Evolutionary conservation across 495 filamentous ascomycete genomes (phyloP).

Genomic region (Poronia punctata): DNA sequence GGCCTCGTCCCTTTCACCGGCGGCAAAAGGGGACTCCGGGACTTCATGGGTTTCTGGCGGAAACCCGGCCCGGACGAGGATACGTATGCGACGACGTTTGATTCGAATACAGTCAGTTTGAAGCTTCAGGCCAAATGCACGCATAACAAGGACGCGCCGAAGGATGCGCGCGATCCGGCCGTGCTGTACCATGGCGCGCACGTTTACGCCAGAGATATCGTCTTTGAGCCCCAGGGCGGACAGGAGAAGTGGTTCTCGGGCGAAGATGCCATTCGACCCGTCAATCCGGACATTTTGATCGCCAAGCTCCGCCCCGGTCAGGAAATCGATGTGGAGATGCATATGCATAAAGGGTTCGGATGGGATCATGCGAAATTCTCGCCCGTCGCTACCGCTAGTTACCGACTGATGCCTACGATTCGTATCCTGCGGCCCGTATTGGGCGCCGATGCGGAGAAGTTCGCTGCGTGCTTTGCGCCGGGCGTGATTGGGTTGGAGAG

Average conservation of each 20-base stretch:
- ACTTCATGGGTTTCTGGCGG: conserved; percentile 67
- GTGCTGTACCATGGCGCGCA: conserved; percentile 78
- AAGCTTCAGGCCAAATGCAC: conserved; percentile 68
- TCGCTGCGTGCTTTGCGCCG: conserved; percentile 78
- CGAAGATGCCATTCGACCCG: conserved; percentile 58
- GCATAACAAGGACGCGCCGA: conserved; percentile 60
- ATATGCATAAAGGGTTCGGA: conserved; percentile 89
- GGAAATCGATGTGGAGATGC: conserved; percentile 71
- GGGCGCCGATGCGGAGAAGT: conserved; percentile 80
- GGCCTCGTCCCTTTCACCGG: conserved; percentile 87
- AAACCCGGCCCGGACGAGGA: conserved; percentile 35
- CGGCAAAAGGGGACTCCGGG: conserved; percentile 62
- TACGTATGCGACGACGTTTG: conserved; percentile 42
- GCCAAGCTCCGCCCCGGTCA: conserved; percentile 93
- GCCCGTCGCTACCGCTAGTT: conserved; percentile 88
- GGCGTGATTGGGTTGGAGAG: conserved; percentile 79
- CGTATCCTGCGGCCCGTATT: conserved; percentile 73
- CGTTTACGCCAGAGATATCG: conserved; percentile 79
- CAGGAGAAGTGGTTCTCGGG: conserved; percentile 63
- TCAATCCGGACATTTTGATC: conserved; percentile 88
- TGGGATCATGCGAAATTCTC: conserved; percentile 97
- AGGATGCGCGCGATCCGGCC: conserved; percentile 67
- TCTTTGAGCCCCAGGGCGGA: conserved; percentile 64
- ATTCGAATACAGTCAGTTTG: conserved; percentile 75
- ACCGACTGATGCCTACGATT: conserved; percentile 84